These are phyloP conservation scores for Neonectria punicea DNA, from an alignment of 2,329 filamentous ascomycete species.

Conservation along the genomic window DNA sequence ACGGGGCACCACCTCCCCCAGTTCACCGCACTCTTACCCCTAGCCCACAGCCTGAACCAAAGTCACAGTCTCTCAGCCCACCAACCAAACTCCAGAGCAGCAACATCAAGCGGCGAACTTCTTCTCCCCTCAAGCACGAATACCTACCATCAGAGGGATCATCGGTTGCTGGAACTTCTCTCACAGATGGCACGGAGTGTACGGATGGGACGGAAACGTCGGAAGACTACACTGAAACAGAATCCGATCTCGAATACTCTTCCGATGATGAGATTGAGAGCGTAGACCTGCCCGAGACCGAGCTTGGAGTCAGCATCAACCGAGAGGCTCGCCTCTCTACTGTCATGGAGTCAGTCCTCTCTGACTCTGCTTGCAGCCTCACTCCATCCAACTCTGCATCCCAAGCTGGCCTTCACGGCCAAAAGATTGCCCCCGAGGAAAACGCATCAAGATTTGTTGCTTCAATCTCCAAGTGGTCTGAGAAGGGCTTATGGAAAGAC, in stretches of 20 bases:
- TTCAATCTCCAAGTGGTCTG: slow-evolving; percentile 70
- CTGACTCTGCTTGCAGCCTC: slow-evolving; percentile 68
- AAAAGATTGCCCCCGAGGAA: slow-evolving; percentile 48
- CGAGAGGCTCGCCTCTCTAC: slow-evolving; percentile 34
- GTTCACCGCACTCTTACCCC: slow-evolving; percentile 58
- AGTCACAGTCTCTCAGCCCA: slow-evolving; percentile 43
- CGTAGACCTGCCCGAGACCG: slow-evolving; percentile 67
- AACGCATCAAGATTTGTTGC: slow-evolving; percentile 61
- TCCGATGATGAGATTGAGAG: slow-evolving; percentile 69
- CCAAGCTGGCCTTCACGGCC: slow-evolving; percentile 71
- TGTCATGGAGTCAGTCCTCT: slow-evolving; percentile 54
- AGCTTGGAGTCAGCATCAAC: slow-evolving; percentile 67
- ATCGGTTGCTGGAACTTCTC: slow-evolving; percentile 69
- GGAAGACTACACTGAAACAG: slow-evolving; percentile 58
- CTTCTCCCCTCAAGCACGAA: slow-evolving; percentile 96
- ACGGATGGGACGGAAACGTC: slow-evolving; percentile 55
- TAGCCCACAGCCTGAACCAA: slow-evolving; percentile 46
- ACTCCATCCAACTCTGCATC: slow-evolving; percentile 86
- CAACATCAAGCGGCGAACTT: slow-evolving; percentile 75
- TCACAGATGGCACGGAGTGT: slow-evolving; percentile 50
- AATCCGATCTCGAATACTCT: slow-evolving; percentile 56
- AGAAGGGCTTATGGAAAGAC: slow-evolving; percentile 70
- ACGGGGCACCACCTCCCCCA: slow-evolving; percentile 66
- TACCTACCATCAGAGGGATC: slow-evolving; percentile 85
- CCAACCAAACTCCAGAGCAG: slow-evolving; percentile 59